These are phyloP conservation scores for Schwanniomyces etchellsii DNA, from an alignment of 1,139 yeast species.

Conservation along the genomic window DNA sequence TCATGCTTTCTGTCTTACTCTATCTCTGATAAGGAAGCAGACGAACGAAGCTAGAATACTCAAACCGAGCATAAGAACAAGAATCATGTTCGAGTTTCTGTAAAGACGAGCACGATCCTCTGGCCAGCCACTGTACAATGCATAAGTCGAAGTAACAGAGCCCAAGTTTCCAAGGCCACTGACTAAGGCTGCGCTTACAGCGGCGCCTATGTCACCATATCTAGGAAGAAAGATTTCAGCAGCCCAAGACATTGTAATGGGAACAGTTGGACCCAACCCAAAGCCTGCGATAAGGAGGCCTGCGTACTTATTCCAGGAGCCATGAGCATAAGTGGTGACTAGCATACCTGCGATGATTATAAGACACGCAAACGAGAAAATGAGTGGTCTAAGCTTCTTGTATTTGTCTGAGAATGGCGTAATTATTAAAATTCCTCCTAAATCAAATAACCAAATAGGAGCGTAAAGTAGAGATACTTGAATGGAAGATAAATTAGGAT, in stretches of 20 bases:
- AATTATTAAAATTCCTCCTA: constrained; percentile 67
- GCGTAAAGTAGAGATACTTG: constrained; percentile 73
- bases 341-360: constrained; percentile 71
- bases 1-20: constrained; percentile 15
- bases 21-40: constrained; percentile 26
- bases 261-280: constrained; percentile 88
- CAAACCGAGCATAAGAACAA: constrained; percentile 69
- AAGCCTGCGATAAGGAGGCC: constrained; percentile 79
- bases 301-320: constrained; percentile 71
- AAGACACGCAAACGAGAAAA: constrained; percentile 56
- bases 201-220: constrained; percentile 82
- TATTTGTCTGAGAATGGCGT: constrained; percentile 78
- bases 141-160: constrained; percentile 79
- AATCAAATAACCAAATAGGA: constrained; percentile 85
- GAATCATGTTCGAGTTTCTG: constrained; percentile 75
- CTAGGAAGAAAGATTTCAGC: constrained; percentile 67
- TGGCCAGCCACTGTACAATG: constrained; percentile 85
- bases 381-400: constrained; percentile 50
- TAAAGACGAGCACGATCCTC: constrained; percentile 58
- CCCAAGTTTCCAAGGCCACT: constrained; percentile 86
- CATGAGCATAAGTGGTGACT: constrained; percentile 70
- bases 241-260: constrained; percentile 82
- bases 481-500: constrained; percentile 61
- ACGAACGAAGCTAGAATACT: constrained; percentile 50
- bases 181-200: constrained; percentile 77